A percentile compares a stretch with the other conserved stretches of the same genome.
phyloP scores from a whole-genome alignment of 2,329 filamentous ascomycete species.

The Fusarium tjaetaba region DNA sequence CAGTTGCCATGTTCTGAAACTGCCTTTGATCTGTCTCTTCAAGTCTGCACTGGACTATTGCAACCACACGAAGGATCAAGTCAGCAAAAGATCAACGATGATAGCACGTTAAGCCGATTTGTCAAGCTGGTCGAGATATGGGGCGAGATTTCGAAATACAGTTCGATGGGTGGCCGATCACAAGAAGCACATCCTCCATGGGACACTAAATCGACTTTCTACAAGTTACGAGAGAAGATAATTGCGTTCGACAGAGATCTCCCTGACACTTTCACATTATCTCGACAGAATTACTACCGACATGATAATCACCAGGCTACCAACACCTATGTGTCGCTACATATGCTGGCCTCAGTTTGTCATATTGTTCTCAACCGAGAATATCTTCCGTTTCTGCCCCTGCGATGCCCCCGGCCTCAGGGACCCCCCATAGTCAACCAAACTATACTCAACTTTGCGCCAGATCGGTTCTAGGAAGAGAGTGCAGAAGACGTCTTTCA shows the following conservation, averaged over 20 bases:
- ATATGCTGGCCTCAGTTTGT: conserved; percentile 4
- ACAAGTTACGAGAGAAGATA: conserved; percentile 61
- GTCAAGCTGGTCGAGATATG: conserved; percentile 67
- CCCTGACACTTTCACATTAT: conserved; percentile 67
- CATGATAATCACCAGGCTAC: conserved; percentile 58
- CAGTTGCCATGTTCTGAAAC: conserved; percentile 15
- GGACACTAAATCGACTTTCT: conserved; percentile 65
- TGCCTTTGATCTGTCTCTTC: conserved; percentile 69
- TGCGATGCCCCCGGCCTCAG: neutral
- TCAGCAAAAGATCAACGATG: conserved; percentile 48
- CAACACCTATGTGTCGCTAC: neutral
- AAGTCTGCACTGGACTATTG: conserved; percentile 64
- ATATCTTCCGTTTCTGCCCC: neutral
- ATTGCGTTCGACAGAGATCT: conserved; percentile 53
- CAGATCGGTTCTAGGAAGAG: conserved; percentile 1
- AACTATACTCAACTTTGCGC: neutral
- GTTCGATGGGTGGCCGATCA: conserved; percentile 61
- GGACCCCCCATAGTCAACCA: neutral
- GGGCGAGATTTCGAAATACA: conserved; percentile 67
- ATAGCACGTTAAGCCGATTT: conserved; percentile 63
- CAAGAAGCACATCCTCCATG: conserved; percentile 66
- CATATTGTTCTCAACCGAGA: conserved; percentile 9
- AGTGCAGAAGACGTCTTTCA: conserved; percentile 42
- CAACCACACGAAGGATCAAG: conserved; percentile 13
- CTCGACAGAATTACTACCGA: conserved; percentile 45